phyloP scores from a whole-genome alignment of 805 yeast genomes.

The Teunomyces pallodes region DNA sequence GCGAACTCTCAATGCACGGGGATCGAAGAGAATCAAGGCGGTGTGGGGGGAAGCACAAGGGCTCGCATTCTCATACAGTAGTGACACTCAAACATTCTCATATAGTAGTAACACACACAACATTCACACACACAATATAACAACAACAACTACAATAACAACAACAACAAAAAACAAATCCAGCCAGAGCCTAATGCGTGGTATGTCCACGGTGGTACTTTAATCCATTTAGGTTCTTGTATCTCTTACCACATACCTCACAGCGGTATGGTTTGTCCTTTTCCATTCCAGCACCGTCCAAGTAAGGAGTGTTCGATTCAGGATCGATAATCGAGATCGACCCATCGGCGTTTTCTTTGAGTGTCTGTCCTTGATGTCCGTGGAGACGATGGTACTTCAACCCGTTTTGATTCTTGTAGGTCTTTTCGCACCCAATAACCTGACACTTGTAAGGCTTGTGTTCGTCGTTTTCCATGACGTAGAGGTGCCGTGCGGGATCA shows the following conservation, averaged over 20 bases:
- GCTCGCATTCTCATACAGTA: background rate
- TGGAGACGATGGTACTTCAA: conserved; percentile 92
- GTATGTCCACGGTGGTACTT: conserved; percentile 97
- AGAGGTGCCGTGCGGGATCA: conserved; percentile 93
- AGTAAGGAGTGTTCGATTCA: conserved; percentile 79
- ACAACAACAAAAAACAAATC: background rate
- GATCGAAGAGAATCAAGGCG: background rate
- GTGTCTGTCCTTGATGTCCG: conserved; percentile 94
- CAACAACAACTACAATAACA: background rate
- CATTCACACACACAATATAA: background rate
- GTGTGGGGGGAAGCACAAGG: background rate
- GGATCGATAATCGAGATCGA: conserved; percentile 92
- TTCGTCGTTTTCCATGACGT: conserved; percentile 88
- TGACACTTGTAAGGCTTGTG: conserved; percentile 97
- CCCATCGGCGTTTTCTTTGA: conserved; percentile 90
- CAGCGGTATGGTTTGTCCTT: conserved; percentile 98
- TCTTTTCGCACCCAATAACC: conserved; percentile 96
- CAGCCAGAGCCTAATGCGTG: conserved; percentile 59
- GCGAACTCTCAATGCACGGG: background rate
- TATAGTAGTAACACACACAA: background rate
- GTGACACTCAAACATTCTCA: background rate
- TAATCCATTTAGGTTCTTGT: conserved; percentile 92
- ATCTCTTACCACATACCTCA: conserved; percentile 96
- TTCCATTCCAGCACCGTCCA: conserved; percentile 92
- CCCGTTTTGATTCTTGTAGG: conserved; percentile 96